Base-by-base conservation (phyloP, 2,329 filamentous ascomycete genomes). In the Cladobotryum mycophilum region DNA sequence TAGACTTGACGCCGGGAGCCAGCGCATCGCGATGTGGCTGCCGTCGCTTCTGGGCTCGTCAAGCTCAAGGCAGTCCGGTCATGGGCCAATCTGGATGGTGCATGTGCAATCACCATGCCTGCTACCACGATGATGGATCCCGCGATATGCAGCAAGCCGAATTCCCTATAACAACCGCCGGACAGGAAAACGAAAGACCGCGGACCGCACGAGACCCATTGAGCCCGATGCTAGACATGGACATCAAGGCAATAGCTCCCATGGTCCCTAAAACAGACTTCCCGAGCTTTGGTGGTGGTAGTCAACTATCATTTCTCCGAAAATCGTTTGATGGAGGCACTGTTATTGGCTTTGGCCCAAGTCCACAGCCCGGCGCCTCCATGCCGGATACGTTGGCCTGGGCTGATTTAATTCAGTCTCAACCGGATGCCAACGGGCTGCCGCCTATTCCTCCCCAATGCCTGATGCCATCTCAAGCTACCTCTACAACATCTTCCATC, bases 31-130 rank as follows among this genome's bases (percentile, higher is more conserved):
- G 72, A 53, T 83, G 80, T 55, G 80, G 80, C 61, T 83, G 80
- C 58, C 79, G 79, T 56, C 78, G 79, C 47, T 83, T 82, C 66
- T 83, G 79, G 78, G 74, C 73, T 59, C 74, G 73, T 54, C 67
- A 66, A 49, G 57, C 63, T 48, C 56, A 61, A 42, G 66, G 60
- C 33, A 62, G 64, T 45, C 61, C 67, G 43, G 61, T 66, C 40
- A 57, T 64, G 48, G 73, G 74, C 48, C 72, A 80, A 59, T 59
- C 69, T 25, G 68, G 69, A 53, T 80, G 74, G 71, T 83, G 80
- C 66, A 82, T 82, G 79, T 83, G 80, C 60, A 76, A 76, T 47
- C 80, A 83, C 57, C 80, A 83, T 64, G 80, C 80, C 48, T 83
- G 80, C 62, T 83, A 73, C 54, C 80, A 83, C 54, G 79, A 82